These are phyloP conservation scores for Verticillium albo-atrum DNA, from an alignment of 2,329 filamentous ascomycete species.

Conservation along the genomic window DNA sequence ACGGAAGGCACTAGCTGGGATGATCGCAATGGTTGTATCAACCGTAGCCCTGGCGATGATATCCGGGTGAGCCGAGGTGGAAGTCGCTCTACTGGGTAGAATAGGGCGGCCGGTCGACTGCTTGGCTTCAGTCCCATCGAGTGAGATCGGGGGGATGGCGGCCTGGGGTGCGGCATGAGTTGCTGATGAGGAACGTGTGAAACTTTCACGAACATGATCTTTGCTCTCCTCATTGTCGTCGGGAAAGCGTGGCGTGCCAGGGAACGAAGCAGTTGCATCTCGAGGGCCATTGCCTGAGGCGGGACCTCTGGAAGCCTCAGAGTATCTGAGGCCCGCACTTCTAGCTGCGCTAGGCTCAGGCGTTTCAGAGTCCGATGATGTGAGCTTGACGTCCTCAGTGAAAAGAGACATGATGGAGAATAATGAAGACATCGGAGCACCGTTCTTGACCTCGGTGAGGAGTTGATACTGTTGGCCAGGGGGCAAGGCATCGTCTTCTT, in stretches of 20 bases:
- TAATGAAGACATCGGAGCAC: conserved; percentile 94
- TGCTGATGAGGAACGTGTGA: conserved; percentile 27
- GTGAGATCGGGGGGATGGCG: conserved; percentile 68
- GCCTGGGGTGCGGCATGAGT: neutral
- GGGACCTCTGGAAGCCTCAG: neutral
- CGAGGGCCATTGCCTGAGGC: neutral
- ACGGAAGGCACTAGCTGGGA: conserved; percentile 92
- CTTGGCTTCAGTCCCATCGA: conserved; percentile 46
- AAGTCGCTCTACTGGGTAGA: conserved; percentile 21
- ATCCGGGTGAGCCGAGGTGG: conserved; percentile 87
- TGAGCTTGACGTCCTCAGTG: conserved; percentile 86
- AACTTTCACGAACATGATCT: conserved; percentile 1
- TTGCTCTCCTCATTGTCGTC: conserved; percentile 6
- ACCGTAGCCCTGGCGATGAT: conserved; percentile 94
- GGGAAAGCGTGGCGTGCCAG: conserved; percentile 3
- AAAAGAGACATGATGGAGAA: conserved; percentile 97
- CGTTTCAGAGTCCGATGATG: conserved; percentile 59
- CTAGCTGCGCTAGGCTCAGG: conserved; percentile 15
- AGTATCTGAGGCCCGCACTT: neutral
- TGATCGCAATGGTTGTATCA: conserved; percentile 97
- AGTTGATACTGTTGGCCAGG: conserved; percentile 84
- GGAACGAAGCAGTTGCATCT: conserved; percentile 8
- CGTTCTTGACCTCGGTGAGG: conserved; percentile 94
- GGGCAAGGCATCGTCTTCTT: conserved; percentile 60
- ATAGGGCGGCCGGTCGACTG: neutral